phyloP scores from a whole-genome alignment of 2,329 filamentous ascomycete genomes.

The Pestalotiopsis sp. region DNA sequence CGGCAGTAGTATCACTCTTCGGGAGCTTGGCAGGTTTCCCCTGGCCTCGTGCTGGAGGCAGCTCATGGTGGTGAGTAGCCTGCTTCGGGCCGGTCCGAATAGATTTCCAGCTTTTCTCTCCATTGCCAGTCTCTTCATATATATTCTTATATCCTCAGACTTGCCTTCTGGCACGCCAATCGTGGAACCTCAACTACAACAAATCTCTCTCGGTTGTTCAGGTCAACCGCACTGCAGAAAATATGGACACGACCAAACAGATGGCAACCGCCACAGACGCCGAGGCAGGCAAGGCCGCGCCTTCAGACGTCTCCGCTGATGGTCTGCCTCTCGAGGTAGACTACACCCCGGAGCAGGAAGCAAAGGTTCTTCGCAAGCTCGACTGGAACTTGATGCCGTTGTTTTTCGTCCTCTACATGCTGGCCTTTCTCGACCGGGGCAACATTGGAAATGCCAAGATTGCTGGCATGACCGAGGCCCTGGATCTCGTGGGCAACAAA shows the following conservation, averaged over 20 bases:
- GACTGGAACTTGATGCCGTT: background rate
- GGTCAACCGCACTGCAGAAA: background rate
- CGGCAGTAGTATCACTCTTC: background rate
- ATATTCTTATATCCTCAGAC: background rate
- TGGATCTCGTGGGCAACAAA: conserved; percentile 49
- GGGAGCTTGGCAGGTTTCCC: background rate
- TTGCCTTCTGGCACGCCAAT: too few species aligned
- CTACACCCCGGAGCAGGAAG: background rate
- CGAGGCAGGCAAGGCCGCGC: background rate
- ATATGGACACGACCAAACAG: background rate
- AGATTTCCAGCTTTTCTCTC: background rate
- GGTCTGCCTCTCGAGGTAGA: background rate
- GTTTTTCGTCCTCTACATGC: conserved; percentile 2
- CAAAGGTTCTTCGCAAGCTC: background rate
- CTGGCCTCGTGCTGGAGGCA: background rate
- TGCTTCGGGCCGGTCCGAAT: background rate
- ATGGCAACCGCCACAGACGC: background rate
- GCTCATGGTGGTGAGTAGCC: background rate
- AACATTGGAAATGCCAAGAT: conserved; percentile 65
- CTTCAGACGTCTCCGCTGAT: background rate
- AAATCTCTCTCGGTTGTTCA: background rate
- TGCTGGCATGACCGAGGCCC: conserved; percentile 62
- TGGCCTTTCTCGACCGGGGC: conserved; percentile 25
- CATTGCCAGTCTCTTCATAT: background rate
- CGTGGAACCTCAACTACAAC: background rate